Base-by-base conservation (phyloP, 2,329 filamentous ascomycete species). In the Pseudogymnoascus sp. region DNA sequence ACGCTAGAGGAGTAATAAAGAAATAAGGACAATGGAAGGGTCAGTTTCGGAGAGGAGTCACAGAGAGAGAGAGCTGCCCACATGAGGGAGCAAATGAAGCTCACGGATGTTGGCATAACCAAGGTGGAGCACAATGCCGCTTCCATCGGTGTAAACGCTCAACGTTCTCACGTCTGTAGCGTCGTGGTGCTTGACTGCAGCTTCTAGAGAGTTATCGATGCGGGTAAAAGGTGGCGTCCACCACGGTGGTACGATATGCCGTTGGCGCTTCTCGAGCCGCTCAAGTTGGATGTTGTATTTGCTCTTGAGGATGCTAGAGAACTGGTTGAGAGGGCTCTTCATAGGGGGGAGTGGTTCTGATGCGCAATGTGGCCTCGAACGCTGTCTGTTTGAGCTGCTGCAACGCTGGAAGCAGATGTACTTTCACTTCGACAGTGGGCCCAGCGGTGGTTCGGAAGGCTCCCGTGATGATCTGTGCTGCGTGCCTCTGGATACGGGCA, bases 71-170 rank as follows among this genome's bases (percentile, higher is more conserved):
- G n/a, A n/a, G n/a, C n/a, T n/a, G n/a, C n/a, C n/a, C n/a, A n/a
- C n/a, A n/a, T n/a, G n/a, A n/a, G n/a, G n/a, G n/a, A n/a, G n/a
- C n/a, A n/a, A n/a, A n/a, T n/a, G n/a, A n/a, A n/a, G n/a, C n/a
- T n/a, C n/a, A n/a, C n/a, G n/a, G n/a, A n/a, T n/a, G n/a, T n/a
- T n/a, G n/a, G n/a, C n/a, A n/a, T n/a, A n/a, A n/a, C n/a, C n/a
- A n/a, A n/a, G n/a, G n/a, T n/a, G n/a, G n/a, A n/a, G n/a, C n/a
- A n/a, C n/a, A 47, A 72, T 72, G 34, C 68, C 67, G 23, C 67
- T 69, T 10, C 65, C 64, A n/a, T 68, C 64, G n/a, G 64, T 69
- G n/a, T 69, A 68, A 23, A 69, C 6, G 26, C 26, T 5, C 5
- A 40, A 7, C n/a, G n/a, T 40, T 18, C 39, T 40, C 3, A 36